Conservation (phyloP, 768 basidiomycete species). For the Xerocomus brunneocitrinus region DNA sequence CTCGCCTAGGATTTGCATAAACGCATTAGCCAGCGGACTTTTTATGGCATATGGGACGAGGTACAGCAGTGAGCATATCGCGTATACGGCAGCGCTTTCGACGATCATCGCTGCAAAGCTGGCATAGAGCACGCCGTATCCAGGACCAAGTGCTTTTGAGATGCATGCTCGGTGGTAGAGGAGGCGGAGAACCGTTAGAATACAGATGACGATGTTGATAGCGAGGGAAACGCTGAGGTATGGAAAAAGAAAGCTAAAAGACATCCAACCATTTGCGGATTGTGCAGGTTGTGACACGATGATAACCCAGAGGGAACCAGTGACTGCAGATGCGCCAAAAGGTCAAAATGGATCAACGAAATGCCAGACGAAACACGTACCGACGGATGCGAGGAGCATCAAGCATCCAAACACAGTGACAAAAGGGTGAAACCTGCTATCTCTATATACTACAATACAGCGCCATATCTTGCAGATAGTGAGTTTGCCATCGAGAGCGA, state of each 20-base stretch:
- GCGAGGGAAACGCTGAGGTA: conserved; percentile 31
- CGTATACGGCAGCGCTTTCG: conserved; percentile 33
- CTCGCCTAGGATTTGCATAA: conserved; percentile 30
- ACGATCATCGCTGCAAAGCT: conserved; percentile 33
- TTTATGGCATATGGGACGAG: conserved; percentile 24
- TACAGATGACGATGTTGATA: conserved; percentile 30
- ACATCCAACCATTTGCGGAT: conserved; percentile 25
- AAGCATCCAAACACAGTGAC: conserved; percentile 16
- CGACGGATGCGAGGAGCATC: conserved; percentile 24
- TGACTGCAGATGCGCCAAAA: conserved; percentile 12
- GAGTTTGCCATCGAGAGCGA: neutral
- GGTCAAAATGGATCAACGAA: neutral
- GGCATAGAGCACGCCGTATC: conserved; percentile 26
- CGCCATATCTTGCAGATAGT: conserved; percentile 27
- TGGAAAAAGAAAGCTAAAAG: conserved; percentile 30
- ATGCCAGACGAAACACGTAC: conserved; percentile 6
- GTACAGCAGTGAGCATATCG: conserved; percentile 31
- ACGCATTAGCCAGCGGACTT: conserved; percentile 25
- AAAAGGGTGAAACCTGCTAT: conserved; percentile 18
- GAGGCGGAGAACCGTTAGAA: conserved; percentile 30
- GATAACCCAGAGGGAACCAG: conserved; percentile 27
- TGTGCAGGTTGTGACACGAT: conserved; percentile 24
- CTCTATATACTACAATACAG: conserved; percentile 30
- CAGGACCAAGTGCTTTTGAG: conserved; percentile 24
- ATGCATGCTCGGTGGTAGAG: conserved; percentile 27